These are phyloP conservation scores for Fusarium mundagurra DNA, from an alignment of 2,329 filamentous ascomycete species.

Conservation along the genomic window DNA sequence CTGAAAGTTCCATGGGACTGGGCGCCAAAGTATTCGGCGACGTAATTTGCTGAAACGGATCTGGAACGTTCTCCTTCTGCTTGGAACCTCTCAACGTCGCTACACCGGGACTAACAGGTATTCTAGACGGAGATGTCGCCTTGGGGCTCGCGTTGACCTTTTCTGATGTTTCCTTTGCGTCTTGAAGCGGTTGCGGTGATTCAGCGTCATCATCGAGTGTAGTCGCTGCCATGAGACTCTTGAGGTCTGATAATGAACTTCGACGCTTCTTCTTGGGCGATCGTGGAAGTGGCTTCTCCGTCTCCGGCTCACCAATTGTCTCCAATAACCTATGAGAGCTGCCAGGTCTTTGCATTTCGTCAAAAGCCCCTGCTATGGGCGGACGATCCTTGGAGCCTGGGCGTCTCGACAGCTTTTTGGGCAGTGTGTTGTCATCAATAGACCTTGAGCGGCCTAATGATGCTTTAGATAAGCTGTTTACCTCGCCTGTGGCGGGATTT, in stretches of 20 bases:
- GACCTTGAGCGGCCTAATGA: slow-evolving; percentile 78
- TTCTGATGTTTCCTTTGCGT: slow-evolving; percentile 64
- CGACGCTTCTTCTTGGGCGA: slow-evolving; percentile 80
- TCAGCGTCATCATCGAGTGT: slow-evolving; percentile 56
- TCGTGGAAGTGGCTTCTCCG: slow-evolving; percentile 52
- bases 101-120: slow-evolving; percentile 60
- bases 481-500: slow-evolving; percentile 67
- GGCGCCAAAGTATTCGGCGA: slow-evolving; percentile 22
- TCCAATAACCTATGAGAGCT: slow-evolving; percentile 68
- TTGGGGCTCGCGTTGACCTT: slow-evolving; percentile 64
- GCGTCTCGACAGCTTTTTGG: slow-evolving; percentile 52
- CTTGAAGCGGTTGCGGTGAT: slow-evolving; percentile 59
- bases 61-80: slow-evolving; percentile 56
- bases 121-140: slow-evolving; percentile 58
- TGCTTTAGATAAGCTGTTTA: slow-evolving; percentile 72
- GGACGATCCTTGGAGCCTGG: slow-evolving; percentile 69
- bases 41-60: slow-evolving; percentile 31
- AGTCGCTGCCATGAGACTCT: slow-evolving; percentile 71
- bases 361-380: slow-evolving; percentile 69
- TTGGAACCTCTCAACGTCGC: slow-evolving; percentile 54
- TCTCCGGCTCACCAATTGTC: slow-evolving; percentile 68
- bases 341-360: slow-evolving; percentile 64
- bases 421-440: slow-evolving; percentile 72
- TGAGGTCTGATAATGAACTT: slow-evolving; percentile 90
- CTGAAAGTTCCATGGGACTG: slow-evolving; percentile 23